phyloP scores from a whole-genome alignment of 345 rosid genomes.

The Euphorbia peplus region DNA sequence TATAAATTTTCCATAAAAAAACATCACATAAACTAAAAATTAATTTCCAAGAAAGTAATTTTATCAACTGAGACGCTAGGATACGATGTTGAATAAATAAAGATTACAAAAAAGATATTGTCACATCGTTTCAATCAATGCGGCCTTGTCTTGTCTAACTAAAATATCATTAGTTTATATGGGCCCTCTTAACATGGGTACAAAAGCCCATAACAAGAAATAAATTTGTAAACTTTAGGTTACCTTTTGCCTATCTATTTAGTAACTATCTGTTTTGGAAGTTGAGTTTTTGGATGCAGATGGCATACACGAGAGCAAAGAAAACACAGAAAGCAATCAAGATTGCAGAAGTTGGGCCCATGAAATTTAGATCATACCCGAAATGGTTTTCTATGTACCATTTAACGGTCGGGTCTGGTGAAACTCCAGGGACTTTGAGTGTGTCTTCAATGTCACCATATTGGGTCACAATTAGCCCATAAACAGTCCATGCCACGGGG shows the following conservation, averaged over 20 bases:
- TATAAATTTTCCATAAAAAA: too few relatives aligned
- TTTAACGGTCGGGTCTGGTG: not conserved
- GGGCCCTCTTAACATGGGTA: too few relatives aligned
- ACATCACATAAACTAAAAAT: too few relatives aligned
- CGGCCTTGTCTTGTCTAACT: not conserved
- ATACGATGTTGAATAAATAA: slow-evolving; percentile 12
- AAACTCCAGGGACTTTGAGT: not conserved
- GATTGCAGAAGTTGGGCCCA: slow-evolving; percentile 11
- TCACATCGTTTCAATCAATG: not conserved
- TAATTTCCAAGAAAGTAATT: too few relatives aligned
- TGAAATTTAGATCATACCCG: slow-evolving; percentile 9
- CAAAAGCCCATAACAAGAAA: not conserved
- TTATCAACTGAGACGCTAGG: slow-evolving; percentile 18
- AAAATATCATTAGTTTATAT: not conserved
- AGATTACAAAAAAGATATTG: not conserved
- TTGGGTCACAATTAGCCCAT: slow-evolving; percentile 6
- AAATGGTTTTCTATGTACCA: slow-evolving; percentile 10
- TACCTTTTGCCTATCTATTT: not conserved
- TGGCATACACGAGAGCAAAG: not conserved
- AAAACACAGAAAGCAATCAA: not conserved
- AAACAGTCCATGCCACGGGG: slow-evolving; percentile 12
- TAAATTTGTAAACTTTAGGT: too few relatives aligned
- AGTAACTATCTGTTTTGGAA: slow-evolving; percentile 2
- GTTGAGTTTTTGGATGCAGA: slow-evolving; percentile 4
- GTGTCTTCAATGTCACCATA: slow-evolving; percentile 7